Evolutionary conservation across 2,329 filamentous ascomycete species (phyloP), one percentile per base, ranked within the genome.

Genomic region (Macrophomina tecta): DNA sequence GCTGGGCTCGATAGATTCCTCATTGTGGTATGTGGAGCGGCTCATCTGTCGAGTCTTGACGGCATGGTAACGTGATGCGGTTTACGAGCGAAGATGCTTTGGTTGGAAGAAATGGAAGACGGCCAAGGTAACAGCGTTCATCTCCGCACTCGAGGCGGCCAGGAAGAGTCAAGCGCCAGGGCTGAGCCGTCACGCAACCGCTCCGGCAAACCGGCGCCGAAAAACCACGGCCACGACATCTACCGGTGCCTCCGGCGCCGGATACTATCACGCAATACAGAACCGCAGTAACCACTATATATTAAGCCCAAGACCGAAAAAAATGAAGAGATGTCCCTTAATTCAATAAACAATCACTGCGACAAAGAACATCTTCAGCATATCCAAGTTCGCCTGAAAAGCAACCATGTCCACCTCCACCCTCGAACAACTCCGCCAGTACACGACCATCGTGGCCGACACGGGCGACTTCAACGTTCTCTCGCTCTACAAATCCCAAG

Each of bases 391-490:
- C 23, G 23, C 23, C 23, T 2, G 23, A 60, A 9, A 28, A 45
- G 4, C 30, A 32, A 23, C 16, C 28, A 60, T 36, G 40, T 62
- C 58, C 5, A 7, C 58, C 42, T 62, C 58, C 5, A 7, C 58
- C 42, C 42, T 62, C 32, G 58, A 62, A 8, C 58, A 62, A 38
- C 58, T 62, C 58, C 58, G 58, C 30, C 28, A 48, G 14, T 7
- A 49, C 58, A 62, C 58, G n/a, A 62, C 58, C 58, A 62, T 62
- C 58, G 58, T 62, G 32, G 58, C 58, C 58, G 58, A 62, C 58
- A 62, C 58, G 9, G 58, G 58, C 45, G 45, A 62, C 58, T 62
- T 62, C 58, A 49, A 49, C 45, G 58, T 40, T 45, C 58, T 62
- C 42, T 49, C 42, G n/a, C n/a, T 40, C 58, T 62, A 62, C 58